These are phyloP conservation scores for Rostrohypoxylon terebratum DNA, from an alignment of 495 filamentous ascomycete genomes.

Conservation along the genomic window DNA sequence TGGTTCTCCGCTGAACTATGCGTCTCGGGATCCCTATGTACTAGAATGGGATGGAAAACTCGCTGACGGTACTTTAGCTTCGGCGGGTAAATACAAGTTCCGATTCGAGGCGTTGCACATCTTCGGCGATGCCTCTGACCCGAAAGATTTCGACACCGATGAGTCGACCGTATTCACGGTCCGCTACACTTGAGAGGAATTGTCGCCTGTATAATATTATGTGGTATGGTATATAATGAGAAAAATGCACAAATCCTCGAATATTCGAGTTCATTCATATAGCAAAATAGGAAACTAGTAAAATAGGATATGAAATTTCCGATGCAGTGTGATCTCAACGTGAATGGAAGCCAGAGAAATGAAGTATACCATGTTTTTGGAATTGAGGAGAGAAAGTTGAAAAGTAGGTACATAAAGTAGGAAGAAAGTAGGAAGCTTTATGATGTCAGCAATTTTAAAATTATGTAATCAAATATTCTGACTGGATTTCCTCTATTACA, in stretches of 20 bases:
- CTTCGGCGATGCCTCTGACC: constrained; percentile 52
- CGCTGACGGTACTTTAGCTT: constrained; percentile 55
- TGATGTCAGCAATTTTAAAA: not conserved
- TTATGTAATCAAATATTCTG: constrained; percentile 3
- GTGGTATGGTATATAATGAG: not conserved
- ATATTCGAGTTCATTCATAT: constrained; percentile 1
- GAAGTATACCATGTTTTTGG: not conserved
- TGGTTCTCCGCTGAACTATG: constrained; percentile 55
- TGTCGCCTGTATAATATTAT: constrained; percentile 12
- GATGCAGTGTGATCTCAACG: not conserved
- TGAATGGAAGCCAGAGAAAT: not conserved
- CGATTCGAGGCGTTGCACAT: constrained; percentile 58
- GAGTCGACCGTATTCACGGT: constrained; percentile 55
- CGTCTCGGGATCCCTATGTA: constrained; percentile 52
- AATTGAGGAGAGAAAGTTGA: not conserved
- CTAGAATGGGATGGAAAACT: constrained; percentile 58
- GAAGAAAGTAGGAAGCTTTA: not conserved
- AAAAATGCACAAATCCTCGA: not conserved
- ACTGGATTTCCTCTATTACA: constrained; percentile 11
- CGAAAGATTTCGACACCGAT: constrained; percentile 53
- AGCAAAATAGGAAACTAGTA: constrained; percentile 9
- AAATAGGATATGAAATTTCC: constrained; percentile 18
- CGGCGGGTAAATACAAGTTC: constrained; percentile 60
- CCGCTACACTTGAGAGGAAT: constrained; percentile 40
- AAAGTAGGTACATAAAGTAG: not conserved